These are phyloP conservation scores for Claviceps citrina DNA, from an alignment of 2,329 filamentous ascomycete genomes.

Conservation along the genomic window DNA sequence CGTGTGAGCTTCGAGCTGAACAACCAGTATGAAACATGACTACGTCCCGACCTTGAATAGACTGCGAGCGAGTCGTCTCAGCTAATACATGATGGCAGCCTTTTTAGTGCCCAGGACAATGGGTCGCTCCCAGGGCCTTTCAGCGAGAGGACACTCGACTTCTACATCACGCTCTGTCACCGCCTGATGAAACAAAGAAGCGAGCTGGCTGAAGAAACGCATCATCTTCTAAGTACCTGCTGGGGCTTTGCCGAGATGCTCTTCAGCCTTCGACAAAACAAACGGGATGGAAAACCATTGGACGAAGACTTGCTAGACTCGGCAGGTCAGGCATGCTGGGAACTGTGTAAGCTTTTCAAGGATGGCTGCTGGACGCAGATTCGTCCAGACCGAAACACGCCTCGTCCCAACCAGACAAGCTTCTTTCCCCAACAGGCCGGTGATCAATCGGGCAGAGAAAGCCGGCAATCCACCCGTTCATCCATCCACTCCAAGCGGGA, in stretches of 20 bases:
- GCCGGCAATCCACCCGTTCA: slow-evolving; percentile 34
- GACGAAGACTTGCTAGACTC: slow-evolving; percentile 78
- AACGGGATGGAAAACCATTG: slow-evolving; percentile 52
- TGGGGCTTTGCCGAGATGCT: slow-evolving; percentile 89
- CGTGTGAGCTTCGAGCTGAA: slow-evolving; percentile 90
- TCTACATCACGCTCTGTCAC: slow-evolving; percentile 87
- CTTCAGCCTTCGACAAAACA: slow-evolving; percentile 75
- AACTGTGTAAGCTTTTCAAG: slow-evolving; percentile 82
- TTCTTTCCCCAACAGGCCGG: slow-evolving; percentile 44
- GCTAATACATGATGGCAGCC: slow-evolving; percentile 21
- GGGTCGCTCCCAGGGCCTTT: slow-evolving; percentile 72
- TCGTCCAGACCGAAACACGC: slow-evolving; percentile 71
- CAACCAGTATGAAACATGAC: slow-evolving; percentile 64
- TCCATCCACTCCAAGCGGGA: slow-evolving; percentile 37
- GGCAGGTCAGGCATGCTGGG: slow-evolving; percentile 87
- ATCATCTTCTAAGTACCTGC: slow-evolving; percentile 69
- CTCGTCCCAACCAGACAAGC: slow-evolving; percentile 61
- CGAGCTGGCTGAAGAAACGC: slow-evolving; percentile 64
- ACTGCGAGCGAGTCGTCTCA: neutral
- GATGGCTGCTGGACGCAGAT: slow-evolving; percentile 87
- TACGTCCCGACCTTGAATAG: too few species aligned
- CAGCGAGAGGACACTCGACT: slow-evolving; percentile 77
- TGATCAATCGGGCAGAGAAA: slow-evolving; percentile 33
- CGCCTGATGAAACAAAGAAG: slow-evolving; percentile 89
- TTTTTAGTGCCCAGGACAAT: slow-evolving; percentile 79